These are phyloP conservation scores for Lichtheimia hyalospora DNA, from an alignment of 371 early-diverging fungal species.

Conservation along the genomic window DNA sequence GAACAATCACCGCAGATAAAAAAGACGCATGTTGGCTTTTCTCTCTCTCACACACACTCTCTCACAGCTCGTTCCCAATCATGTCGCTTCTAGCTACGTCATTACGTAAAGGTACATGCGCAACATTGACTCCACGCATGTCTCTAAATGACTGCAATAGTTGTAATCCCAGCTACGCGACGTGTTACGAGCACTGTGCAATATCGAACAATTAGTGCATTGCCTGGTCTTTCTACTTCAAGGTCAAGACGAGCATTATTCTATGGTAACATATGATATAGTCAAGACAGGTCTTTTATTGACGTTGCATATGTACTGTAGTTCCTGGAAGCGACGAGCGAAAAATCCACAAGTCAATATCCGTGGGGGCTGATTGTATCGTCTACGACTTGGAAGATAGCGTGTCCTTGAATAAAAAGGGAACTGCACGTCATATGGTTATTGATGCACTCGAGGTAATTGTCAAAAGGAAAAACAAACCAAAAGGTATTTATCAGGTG, in stretches of 20 bases:
- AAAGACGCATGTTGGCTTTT: too few relatives aligned
- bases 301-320: constrained; percentile 9
- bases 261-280: constrained; percentile 30
- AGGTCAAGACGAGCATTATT: constrained; percentile 49
- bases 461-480: neutral
- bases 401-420: constrained; percentile 81
- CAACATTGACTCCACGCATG: too few relatives aligned
- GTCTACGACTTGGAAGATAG: constrained; percentile 94
- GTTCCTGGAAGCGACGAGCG: constrained; percentile 91
- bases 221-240: neutral
- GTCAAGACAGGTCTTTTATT: neutral
- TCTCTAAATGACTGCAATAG: too few relatives aligned
- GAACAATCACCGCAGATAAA: too few relatives aligned
- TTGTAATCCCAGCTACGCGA: too few relatives aligned
- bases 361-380: constrained; percentile 73
- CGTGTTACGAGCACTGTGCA: too few relatives aligned
- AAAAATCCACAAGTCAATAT: constrained; percentile 78
- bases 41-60: too few relatives aligned
- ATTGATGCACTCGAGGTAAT: constrained; percentile 72
- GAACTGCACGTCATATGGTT: constrained; percentile 73
- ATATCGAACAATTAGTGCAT: too few relatives aligned
- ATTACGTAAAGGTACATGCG: too few relatives aligned
- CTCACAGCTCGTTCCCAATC: too few relatives aligned
- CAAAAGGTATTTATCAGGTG: neutral
- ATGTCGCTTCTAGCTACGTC: too few relatives aligned